Percentiles rank a stretch among this genome's conserved stretches.
These are phyloP conservation scores for Suillus subaureus DNA, from an alignment of 768 basidiomycete genomes.

Conservation along the genomic window DNA sequence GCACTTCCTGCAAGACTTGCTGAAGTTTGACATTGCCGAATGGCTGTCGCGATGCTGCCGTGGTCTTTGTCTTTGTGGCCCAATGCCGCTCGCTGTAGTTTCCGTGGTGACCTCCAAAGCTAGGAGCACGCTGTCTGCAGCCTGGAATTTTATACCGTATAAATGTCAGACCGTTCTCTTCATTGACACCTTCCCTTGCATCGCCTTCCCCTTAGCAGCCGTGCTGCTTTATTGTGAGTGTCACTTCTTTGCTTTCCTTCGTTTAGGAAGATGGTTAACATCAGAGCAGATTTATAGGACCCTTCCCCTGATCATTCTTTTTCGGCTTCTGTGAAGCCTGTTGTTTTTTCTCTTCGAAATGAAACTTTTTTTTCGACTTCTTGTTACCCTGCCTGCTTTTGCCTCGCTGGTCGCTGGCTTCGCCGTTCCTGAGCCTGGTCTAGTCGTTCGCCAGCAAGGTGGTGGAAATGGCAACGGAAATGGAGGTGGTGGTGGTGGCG, in stretches of 20 bases:
- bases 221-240: constrained; percentile 44
- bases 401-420: constrained; percentile 36
- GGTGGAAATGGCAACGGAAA: constrained; percentile 21
- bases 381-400: constrained; percentile 43
- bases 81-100: constrained; percentile 3
- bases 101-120: constrained; percentile 10
- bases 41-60: constrained; percentile 12
- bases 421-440: constrained; percentile 19
- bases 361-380: constrained; percentile 48
- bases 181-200: constrained; percentile 19
- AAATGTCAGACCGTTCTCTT: constrained; percentile 16
- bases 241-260: not conserved
- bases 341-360: constrained; percentile 39
- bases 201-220: constrained; percentile 46
- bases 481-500: constrained; percentile 11
- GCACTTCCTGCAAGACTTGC: constrained; percentile 1
- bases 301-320: constrained; percentile 37
- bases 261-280: not conserved
- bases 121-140: constrained; percentile 3
- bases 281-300: constrained; percentile 17
- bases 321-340: constrained; percentile 51
- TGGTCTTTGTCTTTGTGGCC: constrained; percentile 2
- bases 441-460: constrained; percentile 24
- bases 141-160: constrained; percentile 1
- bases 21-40: constrained; percentile 2